Conservation (phyloP, 495 filamentous ascomycete genomes). For the Amniculicola lignicola region DNA sequence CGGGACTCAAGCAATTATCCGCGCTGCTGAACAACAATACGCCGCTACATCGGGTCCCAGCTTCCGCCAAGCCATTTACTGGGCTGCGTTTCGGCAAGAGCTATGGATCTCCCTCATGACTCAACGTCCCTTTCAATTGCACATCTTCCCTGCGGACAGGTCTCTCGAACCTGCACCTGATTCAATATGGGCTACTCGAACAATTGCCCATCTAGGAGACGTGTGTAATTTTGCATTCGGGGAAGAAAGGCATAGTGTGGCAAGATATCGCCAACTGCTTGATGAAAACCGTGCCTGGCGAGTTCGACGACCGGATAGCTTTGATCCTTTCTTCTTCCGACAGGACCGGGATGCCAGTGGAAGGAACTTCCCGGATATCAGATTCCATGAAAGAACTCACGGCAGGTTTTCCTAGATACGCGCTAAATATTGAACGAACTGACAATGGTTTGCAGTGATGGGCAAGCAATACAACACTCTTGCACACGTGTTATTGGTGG, state of each 20-base stretch:
- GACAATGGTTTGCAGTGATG: constrained; percentile 16
- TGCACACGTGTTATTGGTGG: constrained; percentile 26
- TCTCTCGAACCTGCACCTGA: constrained; percentile 24
- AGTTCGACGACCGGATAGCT: constrained; percentile 15
- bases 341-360: constrained; percentile 30
- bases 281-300: constrained; percentile 26
- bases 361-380: constrained; percentile 27
- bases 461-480: constrained; percentile 30
- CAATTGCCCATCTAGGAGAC: constrained; percentile 29
- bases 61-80: constrained; percentile 30
- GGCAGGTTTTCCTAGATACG: constrained; percentile 1
- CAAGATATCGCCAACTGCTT: constrained; percentile 21
- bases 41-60: constrained; percentile 13
- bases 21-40: constrained; percentile 22
- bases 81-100: constrained; percentile 32
- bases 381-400: constrained; percentile 26
- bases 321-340: constrained; percentile 23
- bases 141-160: constrained; percentile 27
- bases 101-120: constrained; percentile 30
- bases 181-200: constrained; percentile 28
- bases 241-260: constrained; percentile 20
- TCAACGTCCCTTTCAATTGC: constrained; percentile 25
- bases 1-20: constrained; percentile 30
- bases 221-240: constrained; percentile 31
- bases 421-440: background rate